Conservation (phyloP, 1,284 basidiomycete species). For the Trichosporon coremiiforme region DNA sequence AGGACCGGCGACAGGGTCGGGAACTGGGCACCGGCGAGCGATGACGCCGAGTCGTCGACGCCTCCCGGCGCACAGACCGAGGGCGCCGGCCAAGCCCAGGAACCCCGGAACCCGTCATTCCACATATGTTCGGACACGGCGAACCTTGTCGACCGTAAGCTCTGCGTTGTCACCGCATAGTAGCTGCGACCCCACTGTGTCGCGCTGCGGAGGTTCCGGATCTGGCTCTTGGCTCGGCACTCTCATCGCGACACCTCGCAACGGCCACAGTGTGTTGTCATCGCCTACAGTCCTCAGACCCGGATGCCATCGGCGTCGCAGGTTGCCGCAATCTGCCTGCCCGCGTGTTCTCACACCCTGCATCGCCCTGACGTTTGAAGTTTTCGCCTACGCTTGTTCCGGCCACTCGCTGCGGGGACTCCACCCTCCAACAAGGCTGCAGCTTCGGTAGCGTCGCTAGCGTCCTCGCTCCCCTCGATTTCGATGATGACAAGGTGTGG, state of each 20-base stretch:
- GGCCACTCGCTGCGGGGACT: not conserved
- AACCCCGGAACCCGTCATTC: conserved; percentile 1
- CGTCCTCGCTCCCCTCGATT: not conserved
- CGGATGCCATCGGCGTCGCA: not conserved
- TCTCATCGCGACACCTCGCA: conserved; percentile 2
- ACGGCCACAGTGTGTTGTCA: not conserved
- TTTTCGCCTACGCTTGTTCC: conserved; percentile 1
- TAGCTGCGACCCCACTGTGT: not conserved
- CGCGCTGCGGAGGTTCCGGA: conserved; percentile 1
- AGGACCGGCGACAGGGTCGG: not conserved
- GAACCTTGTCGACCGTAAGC: not conserved
- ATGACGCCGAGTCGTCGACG: not conserved
- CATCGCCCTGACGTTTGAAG: conserved; percentile 1
- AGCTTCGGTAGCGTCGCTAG: not conserved
- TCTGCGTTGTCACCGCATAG: not conserved
- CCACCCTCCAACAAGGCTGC: not conserved
- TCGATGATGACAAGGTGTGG: not conserved
- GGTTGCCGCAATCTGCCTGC: not conserved
- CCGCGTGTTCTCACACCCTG: conserved; percentile 11
- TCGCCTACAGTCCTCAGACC: not conserved
- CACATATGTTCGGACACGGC: not conserved
- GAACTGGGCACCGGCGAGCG: not conserved
- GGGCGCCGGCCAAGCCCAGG: not conserved
- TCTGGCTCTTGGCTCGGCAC: conserved; percentile 9
- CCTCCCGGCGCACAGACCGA: not conserved